A percentile compares a stretch with the other conserved stretches of the same genome.
Evolutionary conservation across 2,329 filamentous ascomycete genomes (phyloP).

Genomic region (Aspergillus latus): DNA sequence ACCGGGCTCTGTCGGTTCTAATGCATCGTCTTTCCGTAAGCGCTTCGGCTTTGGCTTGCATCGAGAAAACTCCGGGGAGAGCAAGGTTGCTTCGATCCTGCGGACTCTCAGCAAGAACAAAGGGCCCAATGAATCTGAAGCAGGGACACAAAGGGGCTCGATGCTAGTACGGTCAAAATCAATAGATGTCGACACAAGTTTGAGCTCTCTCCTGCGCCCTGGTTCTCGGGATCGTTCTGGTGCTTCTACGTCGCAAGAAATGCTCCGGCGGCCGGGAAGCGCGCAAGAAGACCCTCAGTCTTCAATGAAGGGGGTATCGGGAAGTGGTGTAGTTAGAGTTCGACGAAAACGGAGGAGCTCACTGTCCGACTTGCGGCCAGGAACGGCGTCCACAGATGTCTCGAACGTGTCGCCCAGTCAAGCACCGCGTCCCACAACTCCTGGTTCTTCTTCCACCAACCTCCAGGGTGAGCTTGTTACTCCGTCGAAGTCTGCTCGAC

Average conservation of each 20-base stretch:
- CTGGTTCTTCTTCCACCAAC: constrained; percentile 26
- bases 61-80: constrained; percentile 72
- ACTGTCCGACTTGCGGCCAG: constrained; percentile 75
- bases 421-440: constrained; percentile 40
- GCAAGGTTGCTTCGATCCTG: constrained; percentile 75
- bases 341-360: constrained; percentile 86
- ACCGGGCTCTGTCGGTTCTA: constrained; percentile 76
- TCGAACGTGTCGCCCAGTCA: constrained; percentile 34
- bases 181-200: constrained; percentile 64
- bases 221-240: constrained; percentile 57
- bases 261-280: constrained; percentile 45
- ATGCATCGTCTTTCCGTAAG: constrained; percentile 78
- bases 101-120: constrained; percentile 81
- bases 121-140: constrained; percentile 63
- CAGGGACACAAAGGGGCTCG: constrained; percentile 66
- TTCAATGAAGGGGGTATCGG: constrained; percentile 54
- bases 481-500: constrained; percentile 30
- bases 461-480: constrained; percentile 31
- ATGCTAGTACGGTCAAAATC: constrained; percentile 69
- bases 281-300: constrained; percentile 49
- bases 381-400: constrained; percentile 62
- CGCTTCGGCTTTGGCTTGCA: constrained; percentile 80
- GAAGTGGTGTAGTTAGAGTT: constrained; percentile 44
- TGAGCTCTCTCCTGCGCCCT: constrained; percentile 51
- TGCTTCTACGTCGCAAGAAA: constrained; percentile 50